phyloP scores from a whole-genome alignment of 495 filamentous ascomycete species.

The Aspergillus baeticus region DNA sequence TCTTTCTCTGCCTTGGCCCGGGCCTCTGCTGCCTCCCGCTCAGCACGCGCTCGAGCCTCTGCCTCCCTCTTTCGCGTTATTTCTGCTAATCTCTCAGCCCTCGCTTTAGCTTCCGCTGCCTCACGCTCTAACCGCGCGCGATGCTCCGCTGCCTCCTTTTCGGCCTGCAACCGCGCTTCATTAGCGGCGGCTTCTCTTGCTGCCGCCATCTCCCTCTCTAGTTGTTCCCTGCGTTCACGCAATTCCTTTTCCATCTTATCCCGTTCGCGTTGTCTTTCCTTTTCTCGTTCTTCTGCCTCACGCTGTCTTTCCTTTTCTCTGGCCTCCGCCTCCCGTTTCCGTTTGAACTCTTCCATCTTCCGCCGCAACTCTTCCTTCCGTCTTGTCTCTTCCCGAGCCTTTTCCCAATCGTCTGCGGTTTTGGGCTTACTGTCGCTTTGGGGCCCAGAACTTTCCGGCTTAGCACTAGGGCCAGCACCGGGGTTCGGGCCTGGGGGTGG shows the following conservation, averaged over 20 bases:
- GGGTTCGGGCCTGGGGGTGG: constrained; percentile 1
- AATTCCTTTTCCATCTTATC: constrained; percentile 53
- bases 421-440: constrained; percentile 19
- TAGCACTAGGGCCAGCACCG: constrained; percentile 1
- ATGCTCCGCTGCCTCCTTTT: constrained; percentile 32
- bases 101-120: constrained; percentile 25
- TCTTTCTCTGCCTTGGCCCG: constrained; percentile 39
- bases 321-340: constrained; percentile 55
- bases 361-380: constrained; percentile 48
- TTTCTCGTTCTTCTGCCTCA: constrained; percentile 41
- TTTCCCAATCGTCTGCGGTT: constrained; percentile 27
- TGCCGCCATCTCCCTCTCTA: constrained; percentile 47
- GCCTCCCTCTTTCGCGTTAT: constrained; percentile 25
- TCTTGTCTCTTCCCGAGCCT: constrained; percentile 67
- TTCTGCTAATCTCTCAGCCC: constrained; percentile 29
- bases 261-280: constrained; percentile 43
- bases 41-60: constrained; percentile 30
- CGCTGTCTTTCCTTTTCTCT: constrained; percentile 62
- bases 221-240: constrained; percentile 47
- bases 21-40: constrained; percentile 39
- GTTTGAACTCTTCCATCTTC: constrained; percentile 65
- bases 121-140: constrained; percentile 26
- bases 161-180: constrained; percentile 41
- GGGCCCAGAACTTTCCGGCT: constrained; percentile 11
- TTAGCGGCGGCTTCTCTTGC: constrained; percentile 46